A percentile compares a stretch with the other conserved stretches of the same genome.
phyloP scores from a whole-genome alignment of 768 basidiomycete genomes.

The Tylopilus vinaceipallidus region DNA sequence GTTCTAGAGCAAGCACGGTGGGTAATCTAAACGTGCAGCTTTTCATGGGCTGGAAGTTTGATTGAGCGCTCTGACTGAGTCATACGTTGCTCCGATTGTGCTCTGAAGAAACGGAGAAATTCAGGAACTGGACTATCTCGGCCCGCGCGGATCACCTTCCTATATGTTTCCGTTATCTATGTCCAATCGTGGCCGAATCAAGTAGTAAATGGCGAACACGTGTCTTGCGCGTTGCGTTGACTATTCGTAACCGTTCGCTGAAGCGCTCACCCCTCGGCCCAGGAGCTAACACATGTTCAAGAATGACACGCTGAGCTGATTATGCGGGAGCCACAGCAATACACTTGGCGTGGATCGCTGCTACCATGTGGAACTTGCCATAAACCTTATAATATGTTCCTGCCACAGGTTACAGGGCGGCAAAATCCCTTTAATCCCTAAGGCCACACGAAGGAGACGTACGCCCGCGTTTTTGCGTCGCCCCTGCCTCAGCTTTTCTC shows the following conservation, averaged over 20 bases:
- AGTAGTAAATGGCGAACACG: background rate
- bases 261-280: background rate
- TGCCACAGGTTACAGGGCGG: background rate
- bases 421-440: background rate
- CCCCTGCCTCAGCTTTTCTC: background rate
- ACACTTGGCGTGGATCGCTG: background rate
- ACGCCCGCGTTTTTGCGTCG: background rate
- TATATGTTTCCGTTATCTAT: background rate
- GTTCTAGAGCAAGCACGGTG: too few species aligned
- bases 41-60: background rate
- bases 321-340: background rate
- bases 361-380: background rate
- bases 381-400: too few species aligned
- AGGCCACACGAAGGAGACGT: background rate
- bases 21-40: background rate
- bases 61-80: background rate
- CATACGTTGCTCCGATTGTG: too few species aligned
- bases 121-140: background rate
- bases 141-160: background rate
- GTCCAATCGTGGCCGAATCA: background rate
- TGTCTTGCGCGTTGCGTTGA: slow-evolving; percentile 7
- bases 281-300: background rate
- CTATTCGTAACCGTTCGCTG: background rate
- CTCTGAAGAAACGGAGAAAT: background rate
- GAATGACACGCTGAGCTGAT: background rate